Base-by-base conservation (phyloP, 106 monocot species). In the Triglochin maritima region DNA sequence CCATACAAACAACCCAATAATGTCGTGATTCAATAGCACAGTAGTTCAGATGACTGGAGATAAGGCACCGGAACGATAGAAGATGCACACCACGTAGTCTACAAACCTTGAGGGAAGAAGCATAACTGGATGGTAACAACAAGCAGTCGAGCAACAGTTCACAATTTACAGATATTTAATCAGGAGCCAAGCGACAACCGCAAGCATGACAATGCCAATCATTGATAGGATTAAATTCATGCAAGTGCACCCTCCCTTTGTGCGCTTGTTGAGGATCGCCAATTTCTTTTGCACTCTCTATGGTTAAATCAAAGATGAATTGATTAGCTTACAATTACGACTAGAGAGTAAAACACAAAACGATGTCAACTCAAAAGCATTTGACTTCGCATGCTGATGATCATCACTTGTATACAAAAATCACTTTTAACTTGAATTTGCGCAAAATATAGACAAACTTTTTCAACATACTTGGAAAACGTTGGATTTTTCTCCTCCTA, bases 181-280 rank as follows among this genome's bases (percentile, higher is more conserved):
- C 10, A 94, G 87, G 74, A 78, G 52, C 86, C 84, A 89, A 50
- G 66, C 77, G 48, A 89, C 69, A n/a, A 66, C 78, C 17, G 65
- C 79, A 46, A 94, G 78, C 44, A 87, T 68, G 29, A 85, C 75
- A 15, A 94, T 83, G 45, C 74, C 72, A 17, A 83, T 57, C 7
- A 94, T 85, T 6, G 80, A 80, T 17, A 80, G 49, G 4, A 89
- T 60, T 57, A 94, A 68, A 52, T 71, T 71, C 65, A 74, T 65
- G 69, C 86, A 85, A 7, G 87, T 82, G 60, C 89, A 94, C 59
- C 87, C 87, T 44, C 82, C 89, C 78, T 79, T 79, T 15, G 84
- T 89, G 4, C 87, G 80, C 60, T 77, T 87, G 49, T 67, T 66
- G 29, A 74, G 74, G 11, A 66, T 9, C 14, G 74, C 66, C 65